These are phyloP conservation scores for Beauveria scarabaeidicola DNA, from an alignment of 2,329 filamentous ascomycete species.

Conservation along the genomic window DNA sequence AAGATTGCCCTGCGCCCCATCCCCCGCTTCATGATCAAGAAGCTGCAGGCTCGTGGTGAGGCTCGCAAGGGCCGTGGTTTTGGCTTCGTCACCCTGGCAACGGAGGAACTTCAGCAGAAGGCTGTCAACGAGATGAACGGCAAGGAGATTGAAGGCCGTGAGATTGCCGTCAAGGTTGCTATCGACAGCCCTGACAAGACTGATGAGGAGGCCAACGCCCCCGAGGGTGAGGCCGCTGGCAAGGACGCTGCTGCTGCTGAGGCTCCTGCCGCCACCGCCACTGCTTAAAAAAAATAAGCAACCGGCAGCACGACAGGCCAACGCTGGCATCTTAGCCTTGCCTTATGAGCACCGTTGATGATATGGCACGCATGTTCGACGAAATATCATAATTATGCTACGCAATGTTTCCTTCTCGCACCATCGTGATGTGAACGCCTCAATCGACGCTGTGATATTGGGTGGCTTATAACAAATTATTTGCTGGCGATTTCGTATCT, in stretches of 20 bases:
- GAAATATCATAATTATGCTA: slow-evolving; percentile 25
- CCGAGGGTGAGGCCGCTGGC: slow-evolving; percentile 35
- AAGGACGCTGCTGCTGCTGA: slow-evolving; percentile 29
- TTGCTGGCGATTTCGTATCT: slow-evolving; percentile 11
- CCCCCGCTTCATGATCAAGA: slow-evolving; percentile 99
- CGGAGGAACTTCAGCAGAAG: slow-evolving; percentile 95
- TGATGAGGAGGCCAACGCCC: slow-evolving; percentile 68
- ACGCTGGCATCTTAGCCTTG: slow-evolving; percentile 6
- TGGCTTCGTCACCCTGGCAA: slow-evolving; percentile 92
- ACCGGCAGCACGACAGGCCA: neutral
- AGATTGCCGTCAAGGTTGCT: slow-evolving; percentile 99
- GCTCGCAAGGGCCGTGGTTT: slow-evolving; percentile 98
- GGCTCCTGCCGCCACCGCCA: slow-evolving; percentile 19
- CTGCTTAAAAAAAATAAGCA: slow-evolving; percentile 22
- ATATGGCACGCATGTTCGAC: slow-evolving; percentile 32
- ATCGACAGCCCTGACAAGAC: slow-evolving; percentile 98
- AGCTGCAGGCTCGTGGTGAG: slow-evolving; percentile 96
- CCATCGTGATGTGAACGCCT: slow-evolving; percentile 3
- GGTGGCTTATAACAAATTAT: slow-evolving; percentile 14
- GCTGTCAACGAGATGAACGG: slow-evolving; percentile 97
- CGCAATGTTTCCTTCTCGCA: neutral
- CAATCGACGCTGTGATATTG: slow-evolving; percentile 5
- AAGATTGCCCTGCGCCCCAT: slow-evolving; percentile 99
- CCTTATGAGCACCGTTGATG: slow-evolving; percentile 25
- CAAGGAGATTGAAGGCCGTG: slow-evolving; percentile 96